Conservation (phyloP, 768 basidiomycete genomes). For the Pleurotus platypus region DNA sequence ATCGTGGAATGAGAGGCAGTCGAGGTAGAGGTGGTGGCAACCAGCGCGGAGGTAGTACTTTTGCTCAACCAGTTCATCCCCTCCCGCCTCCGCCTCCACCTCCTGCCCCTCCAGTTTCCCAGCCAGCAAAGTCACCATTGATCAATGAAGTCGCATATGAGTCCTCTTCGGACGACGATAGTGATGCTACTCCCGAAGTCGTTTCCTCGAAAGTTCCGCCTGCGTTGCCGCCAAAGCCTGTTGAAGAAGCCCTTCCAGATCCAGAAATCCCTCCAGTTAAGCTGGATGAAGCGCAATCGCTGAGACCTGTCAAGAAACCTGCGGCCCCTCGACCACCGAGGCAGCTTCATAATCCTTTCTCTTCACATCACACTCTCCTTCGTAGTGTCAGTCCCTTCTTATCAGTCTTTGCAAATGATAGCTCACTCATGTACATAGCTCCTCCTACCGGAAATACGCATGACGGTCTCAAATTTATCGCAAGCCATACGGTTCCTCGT, state of each 20-base stretch:
- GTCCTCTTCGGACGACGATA: constrained; percentile 24
- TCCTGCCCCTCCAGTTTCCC: too few relatives aligned
- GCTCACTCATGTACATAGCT: constrained; percentile 40
- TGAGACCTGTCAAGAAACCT: constrained; percentile 18
- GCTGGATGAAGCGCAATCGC: not conserved
- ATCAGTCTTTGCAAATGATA: constrained; percentile 5
- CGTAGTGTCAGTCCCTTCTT: constrained; percentile 58
- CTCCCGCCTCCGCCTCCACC: too few relatives aligned
- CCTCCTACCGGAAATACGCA: constrained; percentile 78
- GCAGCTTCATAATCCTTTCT: constrained; percentile 61
- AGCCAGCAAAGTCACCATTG: too few relatives aligned
- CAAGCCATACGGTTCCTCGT: constrained; percentile 90
- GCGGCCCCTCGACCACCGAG: constrained; percentile 40
- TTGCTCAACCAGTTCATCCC: not conserved
- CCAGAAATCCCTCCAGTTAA: constrained; percentile 6
- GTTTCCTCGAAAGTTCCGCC: constrained; percentile 45
- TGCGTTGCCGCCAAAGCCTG: too few relatives aligned
- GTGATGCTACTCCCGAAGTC: constrained; percentile 52
- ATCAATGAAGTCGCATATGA: not conserved
- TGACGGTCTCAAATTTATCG: constrained; percentile 87
- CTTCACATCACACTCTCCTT: constrained; percentile 64
- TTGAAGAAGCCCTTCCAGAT: not conserved
- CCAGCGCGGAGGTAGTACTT: constrained; percentile 24
- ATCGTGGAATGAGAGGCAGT: constrained; percentile 20
- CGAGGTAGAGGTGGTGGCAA: constrained; percentile 23